Evolutionary conservation across 768 basidiomycete species (phyloP), one percentile per base, ranked within the genome.

Genomic region (Boletus eberwhitei): DNA sequence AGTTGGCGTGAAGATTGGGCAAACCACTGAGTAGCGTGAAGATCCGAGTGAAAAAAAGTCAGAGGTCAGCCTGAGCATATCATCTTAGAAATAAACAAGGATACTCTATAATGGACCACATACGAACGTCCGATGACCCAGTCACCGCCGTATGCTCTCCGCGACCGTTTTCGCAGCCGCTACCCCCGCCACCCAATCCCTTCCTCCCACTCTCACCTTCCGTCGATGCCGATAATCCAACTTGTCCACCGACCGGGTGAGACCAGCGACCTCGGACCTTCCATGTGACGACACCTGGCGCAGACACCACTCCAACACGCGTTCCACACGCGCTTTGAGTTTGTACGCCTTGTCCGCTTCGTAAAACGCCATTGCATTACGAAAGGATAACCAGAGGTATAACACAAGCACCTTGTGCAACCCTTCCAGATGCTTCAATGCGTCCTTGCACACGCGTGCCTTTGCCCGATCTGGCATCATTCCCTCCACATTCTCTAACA

Each of bases 361-460:
- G 5, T 79, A 70, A 67, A 88, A 98, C 8, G 84, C 76, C 49
- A 91, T 75, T 0, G 82, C 77, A 54, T 82, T 77, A 37, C 94
- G 85, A 67, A 82, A 85, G 19, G 78, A 76, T 59, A 94, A 76
- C 96, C 96, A 99, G 46, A 93, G 74, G 71, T 98, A 98, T 21
- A 88, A 61, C 14, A 87, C 84, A 29, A 92, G 63, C 31, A 82
- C 73, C 62, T 87, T 88, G 72, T 99, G 93, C 55, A 91, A 71
- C 6, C 79, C 75, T 70, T 98, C 95, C 43, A 98, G 70, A n/a
- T 52, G 57, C 35, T 39, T 59, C 41, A 70, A 45, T 2, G 66
- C 65, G 0, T 59, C 55, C 40, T 40, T 54, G 51, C 65, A 62
- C 19, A 21, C 37, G 3, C 14, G 43, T 7, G 36, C 42, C 13